A percentile compares a stretch with the other conserved stretches of the same genome.
These are phyloP conservation scores for Pichiaceae sp. DNA, from an alignment of 1,139 yeast genomes.

Conservation along the genomic window DNA sequence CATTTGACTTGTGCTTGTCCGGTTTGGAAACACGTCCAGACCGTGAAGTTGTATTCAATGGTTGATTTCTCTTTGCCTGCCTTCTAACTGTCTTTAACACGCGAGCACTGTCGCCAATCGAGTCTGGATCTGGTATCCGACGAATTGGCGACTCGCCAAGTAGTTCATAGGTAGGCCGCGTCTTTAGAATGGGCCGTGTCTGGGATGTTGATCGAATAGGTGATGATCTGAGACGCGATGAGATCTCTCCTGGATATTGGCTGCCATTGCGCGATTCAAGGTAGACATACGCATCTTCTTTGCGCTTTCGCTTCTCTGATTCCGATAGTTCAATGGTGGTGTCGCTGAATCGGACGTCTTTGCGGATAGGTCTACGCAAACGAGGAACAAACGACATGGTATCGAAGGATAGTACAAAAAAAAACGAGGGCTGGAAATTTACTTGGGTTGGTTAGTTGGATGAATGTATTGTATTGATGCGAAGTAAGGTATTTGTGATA, in stretches of 20 bases:
- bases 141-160: conserved; percentile 21
- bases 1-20: conserved; percentile 1
- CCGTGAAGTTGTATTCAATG: conserved; percentile 1
- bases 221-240: background rate
- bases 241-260: background rate
- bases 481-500: no score
- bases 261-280: background rate
- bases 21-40: background rate
- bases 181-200: background rate
- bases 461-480: no score
- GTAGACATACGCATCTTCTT: conserved; percentile 2
- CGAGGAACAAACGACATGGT: conserved; percentile 3
- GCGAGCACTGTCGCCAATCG: conserved; percentile 12
- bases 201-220: no score
- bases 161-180: conserved; percentile 12
- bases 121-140: conserved; percentile 7
- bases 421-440: no score
- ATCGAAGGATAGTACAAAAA: no score
- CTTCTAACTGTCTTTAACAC: conserved; percentile 11
- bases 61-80: conserved; percentile 7
- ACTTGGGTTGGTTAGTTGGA: no score
- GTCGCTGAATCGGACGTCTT: conserved; percentile 2
- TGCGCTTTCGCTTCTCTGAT: conserved; percentile 2
- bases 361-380: conserved; percentile 1
- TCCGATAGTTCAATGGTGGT: background rate